Percentiles rank a stretch among this genome's conserved stretches.
phyloP scores from a whole-genome alignment of 1,139 yeast species.

The Sugiyamaella novakii region DNA sequence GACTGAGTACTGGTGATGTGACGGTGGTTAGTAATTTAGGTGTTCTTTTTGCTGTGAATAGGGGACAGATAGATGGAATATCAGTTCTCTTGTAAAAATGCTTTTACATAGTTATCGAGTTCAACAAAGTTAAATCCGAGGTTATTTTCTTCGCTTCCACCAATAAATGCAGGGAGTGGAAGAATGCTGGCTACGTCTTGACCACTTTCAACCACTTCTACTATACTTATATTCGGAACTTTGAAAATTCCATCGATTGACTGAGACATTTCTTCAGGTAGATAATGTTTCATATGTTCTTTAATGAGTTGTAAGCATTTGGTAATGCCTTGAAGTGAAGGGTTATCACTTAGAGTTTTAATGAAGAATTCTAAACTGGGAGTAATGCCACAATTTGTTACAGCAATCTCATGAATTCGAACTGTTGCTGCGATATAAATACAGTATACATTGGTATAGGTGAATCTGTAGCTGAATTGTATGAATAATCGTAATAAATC shows the following conservation, averaged over 20 bases:
- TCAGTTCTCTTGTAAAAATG: slow-evolving; percentile 7
- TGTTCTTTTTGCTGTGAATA: no score
- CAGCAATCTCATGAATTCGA: slow-evolving; percentile 21
- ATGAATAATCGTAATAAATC: slow-evolving; percentile 17
- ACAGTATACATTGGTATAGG: slow-evolving; percentile 19
- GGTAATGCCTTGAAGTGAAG: slow-evolving; percentile 20
- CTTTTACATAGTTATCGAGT: slow-evolving; percentile 20
- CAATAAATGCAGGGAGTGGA: slow-evolving; percentile 21
- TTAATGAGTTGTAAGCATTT: slow-evolving; percentile 13
- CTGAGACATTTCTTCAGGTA: slow-evolving; percentile 13
- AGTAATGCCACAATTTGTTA: slow-evolving; percentile 17
- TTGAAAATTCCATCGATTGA: slow-evolving; percentile 17
- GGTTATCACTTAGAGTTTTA: slow-evolving; percentile 12
- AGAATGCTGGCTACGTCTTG: slow-evolving; percentile 4
- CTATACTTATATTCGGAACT: slow-evolving; percentile 16
- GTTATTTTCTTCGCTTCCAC: slow-evolving; percentile 10
- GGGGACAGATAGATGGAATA: no score
- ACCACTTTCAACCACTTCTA: slow-evolving; percentile 16
- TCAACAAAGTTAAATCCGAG: slow-evolving; percentile 18
- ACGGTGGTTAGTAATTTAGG: no score
- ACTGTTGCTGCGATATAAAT: slow-evolving; percentile 21
- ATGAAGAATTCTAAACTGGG: slow-evolving; percentile 22
- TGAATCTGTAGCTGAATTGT: slow-evolving; percentile 16
- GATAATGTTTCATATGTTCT: slow-evolving; percentile 16
- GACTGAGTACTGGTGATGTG: no score